phyloP scores from a whole-genome alignment of 2,329 filamentous ascomycete species.

The Leptographium radiaticola region DNA sequence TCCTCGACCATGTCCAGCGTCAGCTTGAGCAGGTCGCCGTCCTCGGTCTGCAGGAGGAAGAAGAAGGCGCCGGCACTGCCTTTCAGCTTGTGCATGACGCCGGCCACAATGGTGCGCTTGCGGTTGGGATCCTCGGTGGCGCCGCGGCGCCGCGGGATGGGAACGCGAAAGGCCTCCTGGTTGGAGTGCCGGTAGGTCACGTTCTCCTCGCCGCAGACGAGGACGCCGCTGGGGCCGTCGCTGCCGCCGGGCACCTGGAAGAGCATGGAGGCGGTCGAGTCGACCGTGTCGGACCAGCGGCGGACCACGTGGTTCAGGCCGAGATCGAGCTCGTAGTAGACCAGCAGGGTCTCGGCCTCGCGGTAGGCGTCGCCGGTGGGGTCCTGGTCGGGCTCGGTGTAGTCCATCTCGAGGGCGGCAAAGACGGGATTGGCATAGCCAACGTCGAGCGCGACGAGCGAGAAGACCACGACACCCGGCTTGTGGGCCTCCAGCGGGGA shows the following conservation, averaged over 20 bases:
- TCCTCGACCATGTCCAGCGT: slow-evolving; percentile 85
- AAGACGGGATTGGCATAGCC: slow-evolving; percentile 97
- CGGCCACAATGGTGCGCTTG: slow-evolving; percentile 75
- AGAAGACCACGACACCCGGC: slow-evolving; percentile 78
- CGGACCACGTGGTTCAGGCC: slow-evolving; percentile 94
- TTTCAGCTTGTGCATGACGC: slow-evolving; percentile 96
- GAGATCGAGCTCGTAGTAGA: slow-evolving; percentile 95
- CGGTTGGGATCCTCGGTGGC: slow-evolving; percentile 84
- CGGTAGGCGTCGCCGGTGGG: slow-evolving; percentile 69
- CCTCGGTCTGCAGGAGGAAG: slow-evolving; percentile 88
- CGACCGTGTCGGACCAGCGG: slow-evolving; percentile 90
- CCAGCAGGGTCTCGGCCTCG: slow-evolving; percentile 77
- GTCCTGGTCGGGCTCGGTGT: slow-evolving; percentile 83
- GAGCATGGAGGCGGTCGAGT: slow-evolving; percentile 74
- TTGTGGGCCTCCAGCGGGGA: slow-evolving; percentile 95
- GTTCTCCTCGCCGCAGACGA: slow-evolving; percentile 89
- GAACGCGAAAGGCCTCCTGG: slow-evolving; percentile 75
- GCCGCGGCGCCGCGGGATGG: slow-evolving; percentile 76
- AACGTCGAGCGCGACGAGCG: slow-evolving; percentile 78
- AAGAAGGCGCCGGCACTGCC: slow-evolving; percentile 78
- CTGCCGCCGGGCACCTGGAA: slow-evolving; percentile 93
- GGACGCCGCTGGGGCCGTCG: slow-evolving; percentile 85
- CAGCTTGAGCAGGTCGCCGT: slow-evolving; percentile 96
- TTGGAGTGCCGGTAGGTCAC: slow-evolving; percentile 97
- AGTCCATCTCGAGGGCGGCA: slow-evolving; percentile 87